These are phyloP conservation scores for Letharia lupina DNA, from an alignment of 495 filamentous ascomycete species.

Conservation along the genomic window DNA sequence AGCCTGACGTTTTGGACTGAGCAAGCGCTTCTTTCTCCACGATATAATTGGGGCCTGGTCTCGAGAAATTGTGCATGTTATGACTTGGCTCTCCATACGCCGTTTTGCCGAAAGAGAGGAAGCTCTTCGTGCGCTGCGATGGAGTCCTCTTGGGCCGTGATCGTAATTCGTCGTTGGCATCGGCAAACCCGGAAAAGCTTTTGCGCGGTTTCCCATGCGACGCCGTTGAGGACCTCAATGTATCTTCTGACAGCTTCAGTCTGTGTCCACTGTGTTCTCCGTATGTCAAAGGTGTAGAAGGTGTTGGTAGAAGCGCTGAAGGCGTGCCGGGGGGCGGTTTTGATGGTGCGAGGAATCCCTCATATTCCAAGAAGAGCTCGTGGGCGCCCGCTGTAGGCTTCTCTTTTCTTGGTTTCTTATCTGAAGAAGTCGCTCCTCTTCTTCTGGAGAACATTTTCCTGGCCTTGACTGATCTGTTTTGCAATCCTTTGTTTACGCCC, in stretches of 20 bases:
- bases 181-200: conserved; percentile 41
- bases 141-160: conserved; percentile 6
- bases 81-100: not conserved
- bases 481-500: conserved; percentile 10
- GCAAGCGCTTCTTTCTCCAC: not conserved
- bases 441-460: conserved; percentile 6
- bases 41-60: conserved; percentile 4
- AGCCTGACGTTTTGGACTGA: conserved; percentile 9
- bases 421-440: not conserved
- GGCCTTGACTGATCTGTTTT: not conserved
- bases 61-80: not conserved
- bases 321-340: conserved; percentile 7
- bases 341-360: conserved; percentile 9
- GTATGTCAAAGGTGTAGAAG: not conserved
- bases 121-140: conserved; percentile 15
- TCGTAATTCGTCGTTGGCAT: conserved; percentile 31
- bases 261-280: not conserved
- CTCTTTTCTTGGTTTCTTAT: not conserved
- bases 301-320: conserved; percentile 3
- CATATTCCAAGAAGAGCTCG: conserved; percentile 17
- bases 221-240: not conserved
- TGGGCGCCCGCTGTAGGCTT: conserved; percentile 8
- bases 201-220: conserved; percentile 22
- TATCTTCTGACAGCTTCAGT: not conserved
- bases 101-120: conserved; percentile 9